Evolutionary conservation across 2,329 filamentous ascomycete genomes (phyloP).

Genomic region (Epichloe gansuensis): DNA sequence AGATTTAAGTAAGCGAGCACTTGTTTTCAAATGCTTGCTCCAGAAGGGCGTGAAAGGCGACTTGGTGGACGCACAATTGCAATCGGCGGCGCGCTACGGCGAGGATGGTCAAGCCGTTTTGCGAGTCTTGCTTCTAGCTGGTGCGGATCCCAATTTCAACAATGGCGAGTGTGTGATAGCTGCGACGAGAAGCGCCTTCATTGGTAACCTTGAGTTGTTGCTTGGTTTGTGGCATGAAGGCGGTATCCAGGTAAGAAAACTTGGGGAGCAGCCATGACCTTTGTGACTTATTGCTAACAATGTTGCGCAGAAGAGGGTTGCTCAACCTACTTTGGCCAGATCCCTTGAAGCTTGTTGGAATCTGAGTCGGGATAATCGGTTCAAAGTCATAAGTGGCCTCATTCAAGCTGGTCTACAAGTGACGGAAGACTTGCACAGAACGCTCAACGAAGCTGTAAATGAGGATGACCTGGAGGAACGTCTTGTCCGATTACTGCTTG

Average conservation of each 20-base stretch:
- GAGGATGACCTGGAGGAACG: conserved; percentile 36
- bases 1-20: conserved; percentile 34
- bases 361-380: conserved; percentile 33
- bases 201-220: conserved; percentile 37
- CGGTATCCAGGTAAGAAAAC: conserved; percentile 25
- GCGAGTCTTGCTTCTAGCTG: conserved; percentile 35
- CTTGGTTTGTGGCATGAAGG: conserved; percentile 32
- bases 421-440: conserved; percentile 36
- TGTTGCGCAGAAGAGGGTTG: conserved; percentile 29
- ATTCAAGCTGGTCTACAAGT: conserved; percentile 37
- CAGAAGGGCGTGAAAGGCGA: conserved; percentile 37
- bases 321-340: conserved; percentile 32
- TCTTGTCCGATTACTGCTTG: conserved; percentile 33
- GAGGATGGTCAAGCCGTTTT: conserved; percentile 35
- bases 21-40: conserved; percentile 38
- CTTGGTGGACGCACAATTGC: conserved; percentile 38
- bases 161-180: conserved; percentile 42
- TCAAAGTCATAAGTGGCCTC: conserved; percentile 35
- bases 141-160: conserved; percentile 42
- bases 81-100: conserved; percentile 38
- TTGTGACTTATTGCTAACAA: background rate
- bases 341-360: conserved; percentile 43
- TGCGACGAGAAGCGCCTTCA: conserved; percentile 37
- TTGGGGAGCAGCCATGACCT: background rate
- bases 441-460: conserved; percentile 39